These are phyloP conservation scores for Penicillium sp. DNA, from an alignment of 2,329 filamentous ascomycete species.

Conservation along the genomic window DNA sequence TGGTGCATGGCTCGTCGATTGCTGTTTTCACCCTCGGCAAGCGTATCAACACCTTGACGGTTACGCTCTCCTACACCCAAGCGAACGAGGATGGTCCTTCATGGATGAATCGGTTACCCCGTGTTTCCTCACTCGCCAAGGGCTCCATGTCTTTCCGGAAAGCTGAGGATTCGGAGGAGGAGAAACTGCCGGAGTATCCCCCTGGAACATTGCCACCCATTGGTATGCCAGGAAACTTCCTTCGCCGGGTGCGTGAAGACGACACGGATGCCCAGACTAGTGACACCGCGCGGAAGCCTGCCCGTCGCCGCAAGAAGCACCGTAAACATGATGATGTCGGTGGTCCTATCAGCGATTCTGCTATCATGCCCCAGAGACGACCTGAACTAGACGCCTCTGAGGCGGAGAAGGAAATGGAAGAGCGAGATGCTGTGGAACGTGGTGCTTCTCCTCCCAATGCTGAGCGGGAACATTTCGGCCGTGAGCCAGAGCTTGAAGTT, in stretches of 20 bases:
- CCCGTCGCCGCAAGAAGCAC: conserved; percentile 53
- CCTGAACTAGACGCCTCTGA: conserved; percentile 32
- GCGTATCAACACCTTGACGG: conserved; percentile 91
- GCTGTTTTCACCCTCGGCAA: conserved; percentile 97
- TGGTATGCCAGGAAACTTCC: conserved; percentile 71
- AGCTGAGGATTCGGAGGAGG: conserved; percentile 62
- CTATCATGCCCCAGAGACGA: conserved; percentile 69
- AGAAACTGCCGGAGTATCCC: conserved; percentile 61
- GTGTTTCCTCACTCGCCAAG: conserved; percentile 79
- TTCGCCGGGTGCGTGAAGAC: conserved; percentile 77
- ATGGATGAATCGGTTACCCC: conserved; percentile 93
- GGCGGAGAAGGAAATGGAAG: conserved; percentile 24
- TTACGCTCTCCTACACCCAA: conserved; percentile 95
- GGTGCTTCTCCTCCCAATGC: conserved; percentile 42
- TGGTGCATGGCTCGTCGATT: conserved; percentile 96
- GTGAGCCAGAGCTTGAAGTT: conserved; percentile 59
- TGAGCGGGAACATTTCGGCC: conserved; percentile 33
- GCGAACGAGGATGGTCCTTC: conserved; percentile 83
- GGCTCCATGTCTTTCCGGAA: conserved; percentile 73
- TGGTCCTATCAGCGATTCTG: conserved; percentile 85
- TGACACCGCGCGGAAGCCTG: conserved; percentile 53
- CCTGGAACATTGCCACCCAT: conserved; percentile 72
- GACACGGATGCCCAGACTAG: conserved; percentile 61
- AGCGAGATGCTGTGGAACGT: conserved; percentile 31
- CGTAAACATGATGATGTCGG: conserved; percentile 77